Evolutionary conservation across 768 basidiomycete species (phyloP), one percentile per base, ranked within the genome.

Genomic region (Naganishia randhawae): DNA sequence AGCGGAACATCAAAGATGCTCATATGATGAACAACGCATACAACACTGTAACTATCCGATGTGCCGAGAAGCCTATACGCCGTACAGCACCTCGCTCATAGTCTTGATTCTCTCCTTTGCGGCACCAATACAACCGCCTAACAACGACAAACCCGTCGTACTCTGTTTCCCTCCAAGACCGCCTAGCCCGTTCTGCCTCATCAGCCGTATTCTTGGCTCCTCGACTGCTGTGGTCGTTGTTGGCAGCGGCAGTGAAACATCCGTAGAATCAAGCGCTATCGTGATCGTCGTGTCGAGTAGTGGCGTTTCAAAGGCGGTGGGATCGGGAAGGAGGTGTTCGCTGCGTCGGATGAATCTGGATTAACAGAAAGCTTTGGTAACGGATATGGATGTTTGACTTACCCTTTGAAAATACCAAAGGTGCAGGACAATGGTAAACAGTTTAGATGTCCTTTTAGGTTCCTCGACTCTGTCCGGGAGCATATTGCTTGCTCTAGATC

Each of bases 361-460:
- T 63, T 27, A 29, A 22, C 33, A 45, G 3, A 45, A 16, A 27
- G 11, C 35, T 16, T 45, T n/a, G 25, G 2, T 33, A 50, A 16
- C 5, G 22, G 39, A 37, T 6, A 22, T 4, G 3, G 13, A 22
- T 14, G 19, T 27, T 51, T 53, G 63, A 83, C 88, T 66, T 71
- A 91, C 90, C 85, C 84, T 73, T 91, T 85, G 78, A 91, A 91
- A n/a, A 91, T 82, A 0, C 91, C 92, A 76, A 92, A 93, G 0
- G 79, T 3, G 85, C 87, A 80, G 82, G 83, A 37, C 83, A 83
- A 22, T 83, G 77, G 78, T 42, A 73, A 73, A 25, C 74, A 63
- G 0, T 75, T 71, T 10, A 80, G 50, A 9, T 62, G 55, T 25
- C 63, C 67, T 10, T 19, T 48, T 14, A 80, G 63, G 3, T 74